Conservation (phyloP, 179 eudicot genomes). For the Beta corolliflora region DNA sequence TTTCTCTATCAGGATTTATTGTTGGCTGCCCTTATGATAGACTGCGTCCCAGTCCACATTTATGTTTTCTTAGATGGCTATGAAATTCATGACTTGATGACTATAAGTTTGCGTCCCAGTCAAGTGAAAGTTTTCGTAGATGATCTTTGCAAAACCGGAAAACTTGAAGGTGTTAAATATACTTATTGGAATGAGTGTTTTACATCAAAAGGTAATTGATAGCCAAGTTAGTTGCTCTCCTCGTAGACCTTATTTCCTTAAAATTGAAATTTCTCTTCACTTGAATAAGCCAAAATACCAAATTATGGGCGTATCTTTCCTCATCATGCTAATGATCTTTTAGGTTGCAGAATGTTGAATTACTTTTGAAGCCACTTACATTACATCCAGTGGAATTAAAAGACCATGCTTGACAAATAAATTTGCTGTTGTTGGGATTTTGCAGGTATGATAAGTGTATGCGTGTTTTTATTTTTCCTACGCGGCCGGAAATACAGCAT, state of each 20-base stretch:
- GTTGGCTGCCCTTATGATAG: slow-evolving; percentile 71
- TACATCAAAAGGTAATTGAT: slow-evolving; percentile 71
- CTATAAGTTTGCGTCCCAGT: slow-evolving; percentile 28
- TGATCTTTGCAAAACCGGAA: slow-evolving; percentile 69
- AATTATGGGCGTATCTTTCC: neutral
- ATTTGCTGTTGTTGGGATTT: slow-evolving; percentile 91
- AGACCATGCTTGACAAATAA: slow-evolving; percentile 79
- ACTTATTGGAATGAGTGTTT: slow-evolving; percentile 89
- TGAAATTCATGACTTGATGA: neutral
- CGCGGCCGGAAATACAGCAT: too few relatives aligned
- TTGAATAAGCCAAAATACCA: neutral
- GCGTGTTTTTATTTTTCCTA: too few relatives aligned
- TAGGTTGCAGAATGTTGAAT: slow-evolving; percentile 58
- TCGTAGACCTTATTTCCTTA: neutral
- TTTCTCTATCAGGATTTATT: slow-evolving; percentile 61
- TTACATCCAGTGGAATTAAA: slow-evolving; percentile 68
- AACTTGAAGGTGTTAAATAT: slow-evolving; percentile 67
- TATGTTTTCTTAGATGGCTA: slow-evolving; percentile 29
- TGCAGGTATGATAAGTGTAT: too few relatives aligned
- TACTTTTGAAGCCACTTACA: slow-evolving; percentile 55
- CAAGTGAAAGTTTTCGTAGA: slow-evolving; percentile 66
- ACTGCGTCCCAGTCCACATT: slow-evolving; percentile 45
- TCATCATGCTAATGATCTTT: neutral
- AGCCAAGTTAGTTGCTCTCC: neutral
- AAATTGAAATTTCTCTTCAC: neutral